Conservation (phyloP, 495 filamentous ascomycete genomes). For the Ascobolus immersus region DNA sequence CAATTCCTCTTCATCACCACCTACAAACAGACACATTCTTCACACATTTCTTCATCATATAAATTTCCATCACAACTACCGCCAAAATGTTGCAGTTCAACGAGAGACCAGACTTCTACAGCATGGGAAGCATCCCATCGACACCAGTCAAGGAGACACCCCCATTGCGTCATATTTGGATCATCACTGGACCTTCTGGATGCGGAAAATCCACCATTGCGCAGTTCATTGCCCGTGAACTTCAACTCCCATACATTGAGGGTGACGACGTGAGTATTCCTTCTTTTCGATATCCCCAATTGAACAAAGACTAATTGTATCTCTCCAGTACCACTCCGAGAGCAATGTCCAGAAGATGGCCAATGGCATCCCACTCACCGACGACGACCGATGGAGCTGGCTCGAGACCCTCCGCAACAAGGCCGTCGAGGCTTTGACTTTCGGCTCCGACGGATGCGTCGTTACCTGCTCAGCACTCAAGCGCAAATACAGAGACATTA, state of each 20-base stretch:
- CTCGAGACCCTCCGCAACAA: constrained; percentile 67
- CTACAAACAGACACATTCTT: background rate
- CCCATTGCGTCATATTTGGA: constrained; percentile 62
- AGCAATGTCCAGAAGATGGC: constrained; percentile 88
- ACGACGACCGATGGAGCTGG: constrained; percentile 97
- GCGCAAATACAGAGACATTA: constrained; percentile 90
- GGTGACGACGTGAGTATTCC: constrained; percentile 62
- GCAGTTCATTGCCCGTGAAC: constrained; percentile 39
- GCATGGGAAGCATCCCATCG: constrained; percentile 9
- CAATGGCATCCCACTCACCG: constrained; percentile 62
- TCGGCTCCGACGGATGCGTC: constrained; percentile 49
- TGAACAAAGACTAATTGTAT: constrained; percentile 6
- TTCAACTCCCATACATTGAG: constrained; percentile 67
- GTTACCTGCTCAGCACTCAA: constrained; percentile 92
- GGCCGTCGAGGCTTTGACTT: constrained; percentile 36
- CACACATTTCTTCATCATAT: constrained; percentile 1
- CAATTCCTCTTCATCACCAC: background rate
- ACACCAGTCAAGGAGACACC: constrained; percentile 5
- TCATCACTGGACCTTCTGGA: constrained; percentile 90
- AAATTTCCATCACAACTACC: constrained; percentile 1
- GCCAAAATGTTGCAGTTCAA: constrained; percentile 8
- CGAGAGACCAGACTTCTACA: constrained; percentile 7
- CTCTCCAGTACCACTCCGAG: constrained; percentile 52
- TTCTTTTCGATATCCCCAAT: background rate
- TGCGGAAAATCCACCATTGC: constrained; percentile 93